Percentiles rank a stretch among this genome's conserved stretches.
These are phyloP conservation scores for Paragyromitra xinjiangensis DNA, from an alignment of 495 filamentous ascomycete genomes.

Conservation along the genomic window DNA sequence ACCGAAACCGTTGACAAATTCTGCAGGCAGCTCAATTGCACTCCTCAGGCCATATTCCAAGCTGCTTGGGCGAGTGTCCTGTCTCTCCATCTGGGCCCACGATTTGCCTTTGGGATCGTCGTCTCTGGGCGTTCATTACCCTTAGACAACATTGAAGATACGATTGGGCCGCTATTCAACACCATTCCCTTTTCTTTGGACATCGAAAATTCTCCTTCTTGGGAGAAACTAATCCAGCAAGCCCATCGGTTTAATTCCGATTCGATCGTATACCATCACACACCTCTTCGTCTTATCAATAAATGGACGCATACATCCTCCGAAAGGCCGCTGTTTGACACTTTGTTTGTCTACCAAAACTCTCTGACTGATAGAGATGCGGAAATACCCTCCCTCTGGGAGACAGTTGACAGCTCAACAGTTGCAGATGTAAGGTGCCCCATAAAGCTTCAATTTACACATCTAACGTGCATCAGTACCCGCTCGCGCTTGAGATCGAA, in stretches of 20 bases:
- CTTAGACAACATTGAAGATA: slow-evolving; percentile 69
- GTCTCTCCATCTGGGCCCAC: slow-evolving; percentile 59
- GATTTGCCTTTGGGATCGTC: slow-evolving; percentile 69
- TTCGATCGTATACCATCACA: slow-evolving; percentile 73
- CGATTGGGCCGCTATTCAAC: slow-evolving; percentile 90
- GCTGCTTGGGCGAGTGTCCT: slow-evolving; percentile 72
- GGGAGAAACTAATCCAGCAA: slow-evolving; percentile 63
- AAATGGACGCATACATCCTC: slow-evolving; percentile 70
- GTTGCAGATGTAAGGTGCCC: slow-evolving; percentile 64
- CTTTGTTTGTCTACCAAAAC: slow-evolving; percentile 84
- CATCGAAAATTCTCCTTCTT: slow-evolving; percentile 62
- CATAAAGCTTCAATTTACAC: not conserved
- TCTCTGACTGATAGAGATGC: slow-evolving; percentile 40
- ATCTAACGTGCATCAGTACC: slow-evolving; percentile 64
- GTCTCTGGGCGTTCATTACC: slow-evolving; percentile 76
- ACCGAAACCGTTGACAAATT: slow-evolving; percentile 61
- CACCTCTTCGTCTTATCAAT: slow-evolving; percentile 74
- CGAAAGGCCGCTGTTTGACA: slow-evolving; percentile 76
- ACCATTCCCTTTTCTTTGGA: slow-evolving; percentile 75
- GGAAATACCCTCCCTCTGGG: slow-evolving; percentile 65
- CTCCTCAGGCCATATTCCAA: slow-evolving; percentile 77
- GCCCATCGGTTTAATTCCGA: slow-evolving; percentile 71
- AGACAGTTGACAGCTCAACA: slow-evolving; percentile 61
- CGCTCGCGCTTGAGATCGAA: slow-evolving; percentile 76
- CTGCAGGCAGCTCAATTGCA: slow-evolving; percentile 69